Conservation (phyloP, 2,329 filamentous ascomycete species). For the Uncinocarpus reesii region DNA sequence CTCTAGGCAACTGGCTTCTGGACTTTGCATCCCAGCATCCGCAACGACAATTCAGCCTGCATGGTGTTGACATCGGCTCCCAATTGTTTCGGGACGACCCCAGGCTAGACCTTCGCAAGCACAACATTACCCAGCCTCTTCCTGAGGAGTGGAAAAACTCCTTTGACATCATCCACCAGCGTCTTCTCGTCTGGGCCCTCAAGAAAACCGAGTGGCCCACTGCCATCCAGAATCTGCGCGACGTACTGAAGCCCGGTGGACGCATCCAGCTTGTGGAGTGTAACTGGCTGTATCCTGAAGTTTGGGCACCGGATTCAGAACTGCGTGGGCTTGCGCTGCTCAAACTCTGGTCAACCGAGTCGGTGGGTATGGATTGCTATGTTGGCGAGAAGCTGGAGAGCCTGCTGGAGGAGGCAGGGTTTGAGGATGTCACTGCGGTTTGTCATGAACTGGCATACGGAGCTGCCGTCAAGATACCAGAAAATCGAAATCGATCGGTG, state of each 20-base stretch:
- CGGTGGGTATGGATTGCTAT: not conserved
- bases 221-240: not conserved
- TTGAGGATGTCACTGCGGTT: not conserved
- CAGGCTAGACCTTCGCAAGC: not conserved
- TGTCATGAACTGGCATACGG: not conserved
- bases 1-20: not conserved
- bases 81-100: not conserved
- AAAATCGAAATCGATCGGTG: not conserved
- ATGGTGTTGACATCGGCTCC: not conserved
- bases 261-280: constrained; percentile 4
- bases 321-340: not conserved
- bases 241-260: not conserved
- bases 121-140: constrained; percentile 1
- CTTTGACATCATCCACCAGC: constrained; percentile 10
- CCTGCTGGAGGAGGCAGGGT: not conserved
- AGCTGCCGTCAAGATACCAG: not conserved
- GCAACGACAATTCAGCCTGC: not conserved
- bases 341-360: not conserved
- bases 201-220: not conserved
- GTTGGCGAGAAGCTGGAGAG: not conserved
- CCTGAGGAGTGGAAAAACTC: constrained; percentile 3
- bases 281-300: not conserved
- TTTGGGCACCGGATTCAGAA: not conserved
- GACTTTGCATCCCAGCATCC: constrained; percentile 2
- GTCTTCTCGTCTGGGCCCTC: constrained; percentile 1